Base-by-base conservation (phyloP, 805 yeast genomes). In the Barnettozyma botsteinii region DNA sequence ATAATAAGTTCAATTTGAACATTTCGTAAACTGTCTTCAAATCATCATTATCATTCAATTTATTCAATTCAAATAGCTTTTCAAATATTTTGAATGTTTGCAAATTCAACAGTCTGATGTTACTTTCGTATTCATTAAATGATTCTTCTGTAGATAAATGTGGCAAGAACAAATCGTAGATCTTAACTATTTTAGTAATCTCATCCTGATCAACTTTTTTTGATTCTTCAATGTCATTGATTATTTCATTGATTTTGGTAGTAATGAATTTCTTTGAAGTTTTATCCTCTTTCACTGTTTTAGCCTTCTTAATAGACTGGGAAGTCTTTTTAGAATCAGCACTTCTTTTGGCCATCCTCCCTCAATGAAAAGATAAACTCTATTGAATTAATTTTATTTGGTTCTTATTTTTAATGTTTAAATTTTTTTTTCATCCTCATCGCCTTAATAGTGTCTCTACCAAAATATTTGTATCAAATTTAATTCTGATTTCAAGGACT, bases 11-110 rank as follows among this genome's bases (percentile, higher is more conserved):
- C 4, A 50, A 50, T 51, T 80, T 77, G 62, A 66, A 84, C 18
- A 64, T 60, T 28, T 70, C 70, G 61, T 84, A 84, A 40, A 73
- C 70, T 35, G 73, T 70, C 40, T 67, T 66, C 28, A 85, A 58
- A 91, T 95, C 85, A 48, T 70, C 67, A 25, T 71, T 71, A 0
- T 42, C 25, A 10, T 20, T 35, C 1, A 53, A 21, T 26, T 38
- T 41, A 22, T 45, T 37, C 11, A 21, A n/a, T 14, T 45, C 44
- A 21, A 54, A 53, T 14, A 52, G 26, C 20, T 43, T 45, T 29
- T 50, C 56, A 40, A 56, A 56, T 12, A 55, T 37, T 25, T 52
- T 55, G 31, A 50, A 48, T 3, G 48, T 14, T 20, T 51, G 49
- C 1, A 52, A 20, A 21, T 51, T 53, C 33, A 56, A 32, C 13